phyloP scores from a whole-genome alignment of 768 basidiomycete genomes.

The Suillus subaureus region DNA sequence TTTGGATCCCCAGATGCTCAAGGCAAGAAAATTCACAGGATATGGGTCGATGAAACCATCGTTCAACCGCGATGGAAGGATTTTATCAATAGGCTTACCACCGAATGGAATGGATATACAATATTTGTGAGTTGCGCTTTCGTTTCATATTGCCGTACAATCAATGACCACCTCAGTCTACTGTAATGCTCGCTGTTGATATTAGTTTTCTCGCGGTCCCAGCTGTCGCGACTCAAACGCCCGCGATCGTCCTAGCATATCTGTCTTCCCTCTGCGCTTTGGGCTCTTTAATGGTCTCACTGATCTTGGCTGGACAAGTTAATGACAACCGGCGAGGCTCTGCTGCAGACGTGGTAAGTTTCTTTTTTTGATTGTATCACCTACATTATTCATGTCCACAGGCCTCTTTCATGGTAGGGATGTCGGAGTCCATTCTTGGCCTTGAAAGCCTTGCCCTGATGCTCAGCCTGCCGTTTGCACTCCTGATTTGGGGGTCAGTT shows the following conservation, averaged over 20 bases:
- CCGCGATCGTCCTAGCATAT: conserved; percentile 31
- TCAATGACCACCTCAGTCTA: conserved; percentile 36
- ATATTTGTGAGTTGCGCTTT: conserved; percentile 41
- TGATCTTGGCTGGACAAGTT: conserved; percentile 41
- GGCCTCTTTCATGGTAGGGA: conserved; percentile 26
- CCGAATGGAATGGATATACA: conserved; percentile 51
- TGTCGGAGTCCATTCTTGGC: conserved; percentile 18
- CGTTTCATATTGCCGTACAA: neutral
- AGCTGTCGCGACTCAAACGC: conserved; percentile 29
- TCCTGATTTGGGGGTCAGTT: conserved; percentile 35
- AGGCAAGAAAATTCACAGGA: conserved; percentile 39
- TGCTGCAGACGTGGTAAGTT: conserved; percentile 33
- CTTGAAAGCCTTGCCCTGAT: conserved; percentile 33
- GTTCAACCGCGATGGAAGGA: conserved; percentile 40
- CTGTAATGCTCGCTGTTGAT: conserved; percentile 54
- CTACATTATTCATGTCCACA: conserved; percentile 13
- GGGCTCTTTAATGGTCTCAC: conserved; percentile 36
- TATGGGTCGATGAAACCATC: conserved; percentile 48
- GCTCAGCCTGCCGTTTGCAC: conserved; percentile 35
- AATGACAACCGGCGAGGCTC: conserved; percentile 26
- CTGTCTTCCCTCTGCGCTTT: conserved; percentile 40
- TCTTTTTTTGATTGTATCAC: neutral
- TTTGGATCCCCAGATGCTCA: conserved; percentile 51
- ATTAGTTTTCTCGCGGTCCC: conserved; percentile 56
- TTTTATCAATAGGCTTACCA: conserved; percentile 42